These are phyloP conservation scores for Ceratocystis ficicola DNA, from an alignment of 2,329 filamentous ascomycete genomes.

Conservation along the genomic window DNA sequence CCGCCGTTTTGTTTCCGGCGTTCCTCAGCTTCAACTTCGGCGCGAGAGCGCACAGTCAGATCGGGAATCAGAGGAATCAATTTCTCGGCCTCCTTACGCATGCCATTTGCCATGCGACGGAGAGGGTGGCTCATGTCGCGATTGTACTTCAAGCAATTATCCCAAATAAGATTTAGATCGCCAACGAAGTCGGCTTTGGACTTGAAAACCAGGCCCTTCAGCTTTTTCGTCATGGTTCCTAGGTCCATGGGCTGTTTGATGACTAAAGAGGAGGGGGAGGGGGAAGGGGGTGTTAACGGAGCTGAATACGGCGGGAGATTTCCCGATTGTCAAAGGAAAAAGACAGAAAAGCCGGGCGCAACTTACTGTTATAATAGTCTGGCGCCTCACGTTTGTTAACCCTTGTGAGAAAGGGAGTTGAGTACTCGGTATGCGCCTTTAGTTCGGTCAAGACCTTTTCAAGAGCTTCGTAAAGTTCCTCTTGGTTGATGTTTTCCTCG, in stretches of 20 bases:
- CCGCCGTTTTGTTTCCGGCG: constrained; percentile 76
- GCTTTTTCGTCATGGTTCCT: constrained; percentile 95
- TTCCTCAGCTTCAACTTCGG: constrained; percentile 83
- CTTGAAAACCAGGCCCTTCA: constrained; percentile 67
- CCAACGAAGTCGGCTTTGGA: constrained; percentile 90
- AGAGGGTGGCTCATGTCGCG: constrained; percentile 76
- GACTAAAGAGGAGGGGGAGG: constrained; percentile 36
- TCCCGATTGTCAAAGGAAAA: too few species aligned
- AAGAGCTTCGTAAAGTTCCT: constrained; percentile 90
- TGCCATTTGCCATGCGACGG: constrained; percentile 84
- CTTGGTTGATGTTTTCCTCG: constrained; percentile 93
- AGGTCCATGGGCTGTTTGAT: constrained; percentile 98
- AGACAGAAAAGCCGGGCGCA: constrained; percentile 19
- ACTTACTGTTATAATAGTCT: constrained; percentile 81
- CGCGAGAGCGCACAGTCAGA: constrained; percentile 75
- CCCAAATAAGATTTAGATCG: constrained; percentile 91
- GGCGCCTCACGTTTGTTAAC: constrained; percentile 96
- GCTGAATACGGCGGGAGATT: constrained; percentile 23
- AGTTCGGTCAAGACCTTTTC: constrained; percentile 96
- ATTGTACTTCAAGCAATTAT: constrained; percentile 94
- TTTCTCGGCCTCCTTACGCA: constrained; percentile 96
- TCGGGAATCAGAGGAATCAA: constrained; percentile 91
- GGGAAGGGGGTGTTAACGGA: neutral
- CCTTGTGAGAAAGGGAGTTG: constrained; percentile 82
- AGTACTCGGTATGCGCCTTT: constrained; percentile 94